phyloP scores from a whole-genome alignment of 2,329 filamentous ascomycete species.

The Ceratocystis colombiana region DNA sequence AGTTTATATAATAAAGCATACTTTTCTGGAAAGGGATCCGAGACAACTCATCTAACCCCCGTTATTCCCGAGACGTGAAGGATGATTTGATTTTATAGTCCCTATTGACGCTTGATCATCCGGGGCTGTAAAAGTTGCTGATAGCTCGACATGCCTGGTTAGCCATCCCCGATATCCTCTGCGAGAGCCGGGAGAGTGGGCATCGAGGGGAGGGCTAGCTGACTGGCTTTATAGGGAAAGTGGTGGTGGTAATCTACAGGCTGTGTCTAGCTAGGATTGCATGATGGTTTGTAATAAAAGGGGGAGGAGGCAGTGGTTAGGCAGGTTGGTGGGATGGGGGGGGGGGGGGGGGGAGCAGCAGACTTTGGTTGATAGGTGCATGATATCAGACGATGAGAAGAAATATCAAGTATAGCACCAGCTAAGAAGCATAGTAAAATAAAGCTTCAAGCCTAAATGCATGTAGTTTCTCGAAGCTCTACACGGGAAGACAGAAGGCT shows the following conservation, averaged over 20 bases:
- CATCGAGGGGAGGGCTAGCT: not conserved
- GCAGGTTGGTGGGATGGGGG: not conserved
- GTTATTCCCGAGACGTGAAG: too few species aligned
- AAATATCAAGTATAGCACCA: not conserved
- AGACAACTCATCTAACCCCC: too few species aligned
- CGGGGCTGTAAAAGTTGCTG: too few species aligned
- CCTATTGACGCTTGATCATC: too few species aligned
- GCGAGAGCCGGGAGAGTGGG: not conserved
- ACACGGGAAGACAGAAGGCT: not conserved
- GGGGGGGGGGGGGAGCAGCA: too few species aligned
- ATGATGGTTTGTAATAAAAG: not conserved
- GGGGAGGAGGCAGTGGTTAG: not conserved
- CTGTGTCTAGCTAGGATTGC: not conserved
- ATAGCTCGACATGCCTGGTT: not conserved
- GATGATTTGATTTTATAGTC: too few species aligned
- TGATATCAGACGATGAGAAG: not conserved
- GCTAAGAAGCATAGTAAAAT: not conserved
- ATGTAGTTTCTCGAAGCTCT: too few species aligned
- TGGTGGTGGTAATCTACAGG: not conserved
- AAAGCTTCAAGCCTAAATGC: not conserved
- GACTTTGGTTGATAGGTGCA: not conserved
- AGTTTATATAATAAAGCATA: too few species aligned
- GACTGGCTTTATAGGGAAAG: not conserved
- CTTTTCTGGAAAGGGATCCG: too few species aligned
- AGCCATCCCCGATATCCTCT: not conserved